Evolutionary conservation across 208 protist species (phyloP).

Genomic region (Sergeia podlipaevii): DNA sequence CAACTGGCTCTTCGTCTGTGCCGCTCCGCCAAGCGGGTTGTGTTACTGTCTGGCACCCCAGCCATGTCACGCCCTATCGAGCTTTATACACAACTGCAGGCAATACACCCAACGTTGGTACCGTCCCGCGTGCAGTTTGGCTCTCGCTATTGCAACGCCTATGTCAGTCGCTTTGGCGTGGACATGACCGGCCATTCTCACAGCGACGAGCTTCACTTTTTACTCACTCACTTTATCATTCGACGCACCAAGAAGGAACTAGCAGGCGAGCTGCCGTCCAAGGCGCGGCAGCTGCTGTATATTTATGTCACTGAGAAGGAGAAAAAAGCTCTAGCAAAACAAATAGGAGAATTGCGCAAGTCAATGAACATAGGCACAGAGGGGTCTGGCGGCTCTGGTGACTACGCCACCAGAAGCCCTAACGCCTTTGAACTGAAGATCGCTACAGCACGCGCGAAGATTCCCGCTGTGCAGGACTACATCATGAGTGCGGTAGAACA

Average conservation of each 20-base stretch:
- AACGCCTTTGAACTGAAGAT: conserved; percentile 85
- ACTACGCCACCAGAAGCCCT: conserved; percentile 17
- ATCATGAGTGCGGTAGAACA: conserved; percentile 71
- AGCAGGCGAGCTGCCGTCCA: conserved; percentile 79
- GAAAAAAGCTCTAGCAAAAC: conserved; percentile 77
- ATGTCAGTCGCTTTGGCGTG: conserved; percentile 67
- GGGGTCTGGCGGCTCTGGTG: conserved; percentile 6
- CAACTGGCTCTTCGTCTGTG: conserved; percentile 79
- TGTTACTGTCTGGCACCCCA: conserved; percentile 94
- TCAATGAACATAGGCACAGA: conserved; percentile 9
- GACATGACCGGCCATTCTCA: conserved; percentile 78
- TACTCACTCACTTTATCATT: conserved; percentile 92
- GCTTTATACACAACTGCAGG: conserved; percentile 92
- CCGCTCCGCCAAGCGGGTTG: conserved; percentile 46
- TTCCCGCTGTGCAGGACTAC: conserved; percentile 89
- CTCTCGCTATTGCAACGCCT: conserved; percentile 93
- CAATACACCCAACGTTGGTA: conserved; percentile 48
- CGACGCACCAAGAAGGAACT: conserved; percentile 92
- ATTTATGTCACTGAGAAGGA: conserved; percentile 80
- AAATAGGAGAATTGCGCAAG: conserved; percentile 54
- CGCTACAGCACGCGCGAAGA: conserved; percentile 82
- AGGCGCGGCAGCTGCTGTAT: conserved; percentile 84
- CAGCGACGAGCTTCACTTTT: conserved; percentile 89
- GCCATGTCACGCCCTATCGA: conserved; percentile 94
- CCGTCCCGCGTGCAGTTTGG: conserved; percentile 82